Base-by-base conservation (phyloP, 1,284 basidiomycete genomes). In the Moesziomyces aphidis region DNA sequence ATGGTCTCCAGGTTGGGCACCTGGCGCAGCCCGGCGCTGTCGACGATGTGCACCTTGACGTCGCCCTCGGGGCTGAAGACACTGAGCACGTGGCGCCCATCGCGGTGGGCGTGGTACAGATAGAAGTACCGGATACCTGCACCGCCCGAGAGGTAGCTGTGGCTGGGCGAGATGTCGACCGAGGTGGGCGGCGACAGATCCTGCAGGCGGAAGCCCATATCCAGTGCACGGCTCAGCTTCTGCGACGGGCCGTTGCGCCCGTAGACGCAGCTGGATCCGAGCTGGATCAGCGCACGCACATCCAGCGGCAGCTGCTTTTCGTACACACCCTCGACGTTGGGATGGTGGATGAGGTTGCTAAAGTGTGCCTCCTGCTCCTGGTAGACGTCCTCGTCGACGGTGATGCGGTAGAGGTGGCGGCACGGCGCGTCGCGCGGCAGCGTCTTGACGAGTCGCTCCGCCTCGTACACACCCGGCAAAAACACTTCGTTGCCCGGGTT, bases 251-350 rank as follows among this genome's bases (percentile, higher is more conserved):
- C 50, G 53, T 58, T 86, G 62, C 92, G 89, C 50, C 90, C 90
- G 42, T 92, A 65, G 0, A 88, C 87, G 81, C 95, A 97, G 1
- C 91, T 90, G 63, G 92, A 92, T 1, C 97, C 97, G 19, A 99
- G 88, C 68, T 89, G 90, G 28, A 99, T 86, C 21, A 99, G 85
- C 4, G 91, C 94, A 31, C 97, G 92, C 60, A 93, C 89, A 46
- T 92, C 86, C 13, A 97, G 88, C 1, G 97, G 94, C 13, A 99
- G 88, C 88, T 98, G 94, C 43, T 92, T 88, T 86, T 99, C 97
- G 81, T 92, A 99, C 2, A 97, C 92, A 2, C 94, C 95, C 76
- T 98, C 95, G 9, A 98, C 93, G 81, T 94, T 95, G 0, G 95
- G 93, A 79, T 96, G 93, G 83, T 97, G 97, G 70, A 91, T 93